Evolutionary conservation across 2,329 filamentous ascomycete genomes (phyloP), one percentile per base, ranked within the genome.

Genomic region (Ceratocystis harringtonii): DNA sequence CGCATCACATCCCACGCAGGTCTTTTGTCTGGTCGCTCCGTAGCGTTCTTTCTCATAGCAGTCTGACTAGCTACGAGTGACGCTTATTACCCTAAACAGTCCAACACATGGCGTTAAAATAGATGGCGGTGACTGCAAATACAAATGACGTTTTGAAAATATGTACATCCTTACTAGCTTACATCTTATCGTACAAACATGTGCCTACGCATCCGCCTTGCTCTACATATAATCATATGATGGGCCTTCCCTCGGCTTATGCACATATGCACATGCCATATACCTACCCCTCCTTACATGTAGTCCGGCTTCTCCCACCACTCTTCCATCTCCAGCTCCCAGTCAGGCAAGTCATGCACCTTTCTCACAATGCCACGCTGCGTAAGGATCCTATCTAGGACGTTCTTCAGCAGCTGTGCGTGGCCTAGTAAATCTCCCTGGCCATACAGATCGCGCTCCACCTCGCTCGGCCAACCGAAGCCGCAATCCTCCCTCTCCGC

Each of bases 381-480:
- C 19, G 36, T 61, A 28, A 65, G n/a, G 12, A 63, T 50, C 25
- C 58, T 52, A 17, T 50, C 50, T 43, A 67, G 30, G 32, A 65
- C 62, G 32, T 45, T 30, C 48, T n/a, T 30, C 58, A 67, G 10
- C 19, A 67, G 36, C 12, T 62, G 48, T 28, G 62, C 63, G 65
- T 67, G 63, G 12, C 66, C 66, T 43, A 62, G 43, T 30, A 67
- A 60, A 48, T 67, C 66, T n/a, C 63, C 65, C 43, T 65, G 25
- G 12, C 63, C 36, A 62, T 75, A 79, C 3, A 70, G 70, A 57
- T 71, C 68, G 17, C 78, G 72, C 22, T 75, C 72, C 48, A 71
- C 70, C 6, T 73, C 70, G 44, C 74, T 72, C 0, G 79, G 78
- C 78, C 78, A 79, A 48, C 72, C 65, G 22, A 68, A 72, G 8